Evolutionary conservation across 164 flowering plant species (phyloP).

Genomic region (Magnolia kwangsiensis): DNA sequence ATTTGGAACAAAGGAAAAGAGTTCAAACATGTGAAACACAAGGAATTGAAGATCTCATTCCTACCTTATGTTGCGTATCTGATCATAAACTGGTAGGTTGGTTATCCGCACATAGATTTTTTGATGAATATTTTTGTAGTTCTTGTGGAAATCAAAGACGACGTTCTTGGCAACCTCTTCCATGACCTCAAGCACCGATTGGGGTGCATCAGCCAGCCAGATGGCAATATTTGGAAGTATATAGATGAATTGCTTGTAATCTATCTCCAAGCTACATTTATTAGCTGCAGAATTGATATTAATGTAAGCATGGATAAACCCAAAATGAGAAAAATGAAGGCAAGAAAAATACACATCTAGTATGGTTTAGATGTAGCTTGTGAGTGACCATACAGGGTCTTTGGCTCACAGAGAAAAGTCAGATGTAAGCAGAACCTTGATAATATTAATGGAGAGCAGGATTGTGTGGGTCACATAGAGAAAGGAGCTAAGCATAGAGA

Average conservation of each 20-base stretch:
- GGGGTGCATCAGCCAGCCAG: slow-evolving; percentile 99
- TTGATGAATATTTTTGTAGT: slow-evolving; percentile 84
- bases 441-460: neutral
- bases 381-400: neutral
- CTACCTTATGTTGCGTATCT: slow-evolving; percentile 93
- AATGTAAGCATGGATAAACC: neutral
- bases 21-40: neutral
- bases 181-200: slow-evolving; percentile 93
- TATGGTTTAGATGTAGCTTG: neutral
- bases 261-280: slow-evolving; percentile 95
- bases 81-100: slow-evolving; percentile 92
- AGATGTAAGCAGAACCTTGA: neutral
- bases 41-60: neutral
- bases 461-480: neutral
- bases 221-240: slow-evolving; percentile 97
- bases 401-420: neutral
- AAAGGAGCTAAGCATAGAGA: slow-evolving; percentile 2
- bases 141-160: slow-evolving; percentile 75
- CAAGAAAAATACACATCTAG: neutral
- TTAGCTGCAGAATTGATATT: slow-evolving; percentile 54
- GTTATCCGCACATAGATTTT: slow-evolving; percentile 82
- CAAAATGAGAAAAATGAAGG: neutral
- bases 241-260: slow-evolving; percentile 86
- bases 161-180: slow-evolving; percentile 90
- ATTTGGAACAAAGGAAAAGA: neutral